Evolutionary conservation across 2,329 filamentous ascomycete genomes (phyloP).

Genomic region (Sarocladiaceae sp.): DNA sequence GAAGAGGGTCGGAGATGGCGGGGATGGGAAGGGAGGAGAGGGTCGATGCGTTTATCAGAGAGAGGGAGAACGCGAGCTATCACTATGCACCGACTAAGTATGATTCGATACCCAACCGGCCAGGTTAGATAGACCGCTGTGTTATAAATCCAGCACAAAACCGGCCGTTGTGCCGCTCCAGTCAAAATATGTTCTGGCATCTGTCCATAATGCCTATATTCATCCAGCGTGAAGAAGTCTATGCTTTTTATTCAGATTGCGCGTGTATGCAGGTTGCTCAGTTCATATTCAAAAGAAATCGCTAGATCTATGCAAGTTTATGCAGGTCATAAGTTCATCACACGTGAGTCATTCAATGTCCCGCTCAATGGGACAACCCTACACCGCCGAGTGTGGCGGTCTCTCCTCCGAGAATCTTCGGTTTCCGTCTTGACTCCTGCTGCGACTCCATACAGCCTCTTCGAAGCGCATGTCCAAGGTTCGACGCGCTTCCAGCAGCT

Average conservation of each 20-base stretch:
- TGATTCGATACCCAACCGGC: conserved; percentile 3
- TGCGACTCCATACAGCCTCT: neutral
- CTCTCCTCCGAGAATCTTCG: neutral
- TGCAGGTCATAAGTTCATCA: conserved; percentile 1
- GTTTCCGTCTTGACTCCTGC: neutral
- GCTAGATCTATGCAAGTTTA: neutral
- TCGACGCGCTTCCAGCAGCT: neutral
- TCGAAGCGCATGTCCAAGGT: conserved; percentile 1
- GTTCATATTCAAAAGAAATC: neutral
- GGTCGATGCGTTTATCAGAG: conserved; percentile 70
- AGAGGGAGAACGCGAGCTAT: conserved; percentile 23
- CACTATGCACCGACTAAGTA: neutral
- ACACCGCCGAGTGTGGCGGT: neutral
- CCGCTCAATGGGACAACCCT: neutral
- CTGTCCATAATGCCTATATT: neutral
- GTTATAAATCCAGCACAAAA: neutral
- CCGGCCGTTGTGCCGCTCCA: conserved; percentile 1
- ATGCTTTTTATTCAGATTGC: neutral
- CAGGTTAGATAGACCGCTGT: no score
- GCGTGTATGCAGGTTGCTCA: neutral
- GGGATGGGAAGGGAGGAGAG: conserved; percentile 55
- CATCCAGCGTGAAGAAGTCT: neutral
- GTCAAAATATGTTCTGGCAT: neutral
- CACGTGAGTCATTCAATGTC: neutral
- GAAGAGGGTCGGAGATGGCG: conserved; percentile 42